A percentile compares a stretch with the other conserved stretches of the same genome.
These are phyloP conservation scores for Scheffersomyces amazonensis DNA, from an alignment of 805 yeast genomes.

Conservation along the genomic window DNA sequence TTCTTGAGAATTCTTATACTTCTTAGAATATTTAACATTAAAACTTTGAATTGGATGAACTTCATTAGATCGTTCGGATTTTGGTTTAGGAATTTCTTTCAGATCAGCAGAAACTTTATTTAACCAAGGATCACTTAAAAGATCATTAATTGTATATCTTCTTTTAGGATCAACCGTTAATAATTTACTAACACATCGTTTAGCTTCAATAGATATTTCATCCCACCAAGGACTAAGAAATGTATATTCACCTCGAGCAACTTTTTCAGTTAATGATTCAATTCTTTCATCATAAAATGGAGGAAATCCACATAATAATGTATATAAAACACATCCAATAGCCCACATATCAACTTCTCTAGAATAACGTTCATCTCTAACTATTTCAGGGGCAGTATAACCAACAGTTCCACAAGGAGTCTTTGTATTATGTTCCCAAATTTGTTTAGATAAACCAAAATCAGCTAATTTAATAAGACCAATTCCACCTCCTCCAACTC, in stretches of 20 bases:
- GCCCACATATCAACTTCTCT: conserved; percentile 99
- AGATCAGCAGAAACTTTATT: conserved; percentile 6
- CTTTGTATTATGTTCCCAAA: conserved; percentile 84
- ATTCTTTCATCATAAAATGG: conserved; percentile 89
- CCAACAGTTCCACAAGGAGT: conserved; percentile 99
- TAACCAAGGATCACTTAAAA: conserved; percentile 78
- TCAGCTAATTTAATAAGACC: conserved; percentile 91
- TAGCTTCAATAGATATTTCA: conserved; percentile 68
- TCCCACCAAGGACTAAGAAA: conserved; percentile 90
- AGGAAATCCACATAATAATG: conserved; percentile 94
- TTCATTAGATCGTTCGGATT: neutral
- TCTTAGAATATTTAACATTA: conserved; percentile 22
- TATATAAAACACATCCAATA: conserved; percentile 91
- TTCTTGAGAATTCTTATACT: conserved; percentile 21
- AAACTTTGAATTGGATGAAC: conserved; percentile 25
- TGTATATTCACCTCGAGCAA: conserved; percentile 74
- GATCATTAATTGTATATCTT: conserved; percentile 70
- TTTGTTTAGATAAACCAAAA: conserved; percentile 89
- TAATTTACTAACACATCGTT: conserved; percentile 62
- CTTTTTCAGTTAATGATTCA: conserved; percentile 71
- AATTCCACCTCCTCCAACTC: conserved; percentile 89
- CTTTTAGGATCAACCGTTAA: conserved; percentile 68
- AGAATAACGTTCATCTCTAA: conserved; percentile 86
- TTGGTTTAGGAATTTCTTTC: conserved; percentile 2
- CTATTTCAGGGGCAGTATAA: conserved; percentile 97